Evolutionary conservation across 129 eudicot genomes (phyloP).

Genomic region (Flaveria sonorensis): DNA sequence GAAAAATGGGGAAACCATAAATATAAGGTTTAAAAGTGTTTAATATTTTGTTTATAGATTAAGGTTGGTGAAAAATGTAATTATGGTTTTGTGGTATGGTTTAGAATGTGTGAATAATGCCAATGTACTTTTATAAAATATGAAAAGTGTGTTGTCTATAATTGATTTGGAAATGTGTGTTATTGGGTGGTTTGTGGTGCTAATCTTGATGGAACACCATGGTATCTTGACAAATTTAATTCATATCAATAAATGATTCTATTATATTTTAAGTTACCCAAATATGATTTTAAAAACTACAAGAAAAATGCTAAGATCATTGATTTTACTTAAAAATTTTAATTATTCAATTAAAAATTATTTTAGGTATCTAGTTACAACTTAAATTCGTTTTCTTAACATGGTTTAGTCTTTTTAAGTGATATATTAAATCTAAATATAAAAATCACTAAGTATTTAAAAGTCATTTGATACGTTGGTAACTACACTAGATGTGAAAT

Average conservation of each 20-base stretch:
- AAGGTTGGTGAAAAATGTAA: constrained; percentile 42
- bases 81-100: constrained; percentile 43
- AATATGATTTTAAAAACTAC: not conserved
- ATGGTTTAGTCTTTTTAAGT: not conserved
- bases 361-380: not conserved
- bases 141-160: constrained; percentile 25
- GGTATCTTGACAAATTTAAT: constrained; percentile 33
- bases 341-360: not conserved
- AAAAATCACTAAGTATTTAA: no score
- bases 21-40: constrained; percentile 31
- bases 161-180: constrained; percentile 24
- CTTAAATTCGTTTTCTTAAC: not conserved
- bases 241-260: constrained; percentile 20
- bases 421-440: no score
- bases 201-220: constrained; percentile 41
- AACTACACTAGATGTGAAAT: no score
- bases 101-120: constrained; percentile 29
- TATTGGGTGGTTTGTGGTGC: constrained; percentile 30
- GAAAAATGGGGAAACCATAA: constrained; percentile 27
- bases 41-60: constrained; percentile 33
- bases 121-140: constrained; percentile 37
- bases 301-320: not conserved
- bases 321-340: not conserved
- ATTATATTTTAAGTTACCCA: not conserved
- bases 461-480: no score